Evolutionary conservation across 768 basidiomycete genomes (phyloP), one percentile per base, ranked within the genome.

Genomic region (Boletus rubropictus): DNA sequence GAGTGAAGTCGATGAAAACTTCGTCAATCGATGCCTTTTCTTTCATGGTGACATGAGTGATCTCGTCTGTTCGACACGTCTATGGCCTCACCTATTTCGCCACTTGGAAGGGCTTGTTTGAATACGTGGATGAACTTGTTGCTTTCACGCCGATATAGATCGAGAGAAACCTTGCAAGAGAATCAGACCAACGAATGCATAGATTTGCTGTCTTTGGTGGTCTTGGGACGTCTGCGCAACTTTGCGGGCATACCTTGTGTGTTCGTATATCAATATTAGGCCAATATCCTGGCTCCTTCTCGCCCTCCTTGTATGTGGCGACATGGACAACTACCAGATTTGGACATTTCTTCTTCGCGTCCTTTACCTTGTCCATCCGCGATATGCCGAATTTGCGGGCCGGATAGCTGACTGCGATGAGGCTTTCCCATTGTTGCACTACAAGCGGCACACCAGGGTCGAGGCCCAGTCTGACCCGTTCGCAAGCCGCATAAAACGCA

Each of bases 21-120:
- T 99, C 96, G 59, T 98, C 96, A 29, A 98, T 96, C 0, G 91
- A 95, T 20, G 96, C 96, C 63, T 94, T 96, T 68, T 99, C 95
- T 93, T 63, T 39, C 25, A 35, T 32, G 22, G 9, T 32, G 34
- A 44, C 12, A 31, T 42, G 29, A 48, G 36, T 29, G 21, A 52
- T 47, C 7, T 10, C 3, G 38, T 25, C 28, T 18, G 39, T 21
- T 34, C 17, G 25, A 39, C 4, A 9, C 32, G 17, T 25, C 21
- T 20, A 40, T 28, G 12, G 15, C 46, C 73, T 57, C 53, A 91
- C 92, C 92, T 44, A 95, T 76, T 71, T 95, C 90, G 18, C 84
- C 89, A 5, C 69, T 77, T 1, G 89, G 84, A 31, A 92, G 71
- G 49, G 80, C 70, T 42, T 90, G 85, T 60, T 85, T 86, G 69